Conservation (phyloP, 2,329 filamentous ascomycete species). For the Sarocladiaceae sp. region DNA sequence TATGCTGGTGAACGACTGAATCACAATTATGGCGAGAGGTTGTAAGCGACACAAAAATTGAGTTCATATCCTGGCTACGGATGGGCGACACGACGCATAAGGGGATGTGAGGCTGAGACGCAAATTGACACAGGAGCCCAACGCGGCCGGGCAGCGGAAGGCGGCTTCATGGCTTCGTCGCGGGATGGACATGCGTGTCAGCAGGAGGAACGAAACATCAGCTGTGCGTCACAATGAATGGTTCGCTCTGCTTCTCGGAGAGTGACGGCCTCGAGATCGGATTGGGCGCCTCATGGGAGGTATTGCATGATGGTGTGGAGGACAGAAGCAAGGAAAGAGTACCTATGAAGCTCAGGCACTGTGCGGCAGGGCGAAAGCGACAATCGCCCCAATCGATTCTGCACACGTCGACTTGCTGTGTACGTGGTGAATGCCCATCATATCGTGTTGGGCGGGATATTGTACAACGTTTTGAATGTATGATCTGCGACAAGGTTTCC, state of each 20-base stretch:
- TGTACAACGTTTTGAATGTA: too few relatives aligned
- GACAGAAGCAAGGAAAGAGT: background rate
- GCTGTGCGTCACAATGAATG: constrained; percentile 5
- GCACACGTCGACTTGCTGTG: too few relatives aligned
- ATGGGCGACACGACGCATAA: background rate
- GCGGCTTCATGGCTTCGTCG: background rate
- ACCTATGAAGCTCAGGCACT: background rate
- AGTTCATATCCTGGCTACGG: background rate
- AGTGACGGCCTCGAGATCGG: background rate
- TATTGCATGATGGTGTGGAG: constrained; percentile 5
- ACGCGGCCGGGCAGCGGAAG: constrained; percentile 3
- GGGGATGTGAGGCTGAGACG: constrained; percentile 2
- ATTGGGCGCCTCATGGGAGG: constrained; percentile 3
- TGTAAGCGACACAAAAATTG: background rate
- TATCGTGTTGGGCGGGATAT: too few relatives aligned
- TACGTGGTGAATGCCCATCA: too few relatives aligned
- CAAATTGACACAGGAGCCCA: constrained; percentile 2
- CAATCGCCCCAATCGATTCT: background rate
- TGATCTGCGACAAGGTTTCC: too few relatives aligned
- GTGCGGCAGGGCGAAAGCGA: background rate
- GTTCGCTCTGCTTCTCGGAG: background rate
- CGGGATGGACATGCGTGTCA: constrained; percentile 5
- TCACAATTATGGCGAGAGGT: background rate
- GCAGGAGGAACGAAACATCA: background rate
- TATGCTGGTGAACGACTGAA: background rate